Conservation (phyloP, 371 early-diverging fungal genomes). For the Gilbertella persicaria region DNA sequence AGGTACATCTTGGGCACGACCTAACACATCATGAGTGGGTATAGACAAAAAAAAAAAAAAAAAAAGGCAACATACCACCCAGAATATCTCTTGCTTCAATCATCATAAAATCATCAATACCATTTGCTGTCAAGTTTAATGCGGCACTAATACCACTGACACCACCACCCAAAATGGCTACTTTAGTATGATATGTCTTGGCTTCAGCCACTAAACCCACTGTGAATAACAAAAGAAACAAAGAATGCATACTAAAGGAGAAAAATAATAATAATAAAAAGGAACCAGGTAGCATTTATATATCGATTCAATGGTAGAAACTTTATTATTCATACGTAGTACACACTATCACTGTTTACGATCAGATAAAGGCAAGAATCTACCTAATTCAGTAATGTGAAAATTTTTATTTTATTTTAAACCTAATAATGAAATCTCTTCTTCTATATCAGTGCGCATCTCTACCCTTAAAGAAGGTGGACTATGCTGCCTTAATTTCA, state of each 20-base stretch:
- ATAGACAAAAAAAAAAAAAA: no score
- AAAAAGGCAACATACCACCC: slow-evolving; percentile 28
- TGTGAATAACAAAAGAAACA: no score
- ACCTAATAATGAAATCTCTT: slow-evolving; percentile 12
- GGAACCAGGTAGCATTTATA: no score
- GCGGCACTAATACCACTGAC: slow-evolving; percentile 52
- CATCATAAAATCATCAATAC: slow-evolving; percentile 46
- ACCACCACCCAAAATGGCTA: slow-evolving; percentile 54
- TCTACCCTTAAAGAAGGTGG: slow-evolving; percentile 56
- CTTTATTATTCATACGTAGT: no score
- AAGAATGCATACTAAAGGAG: no score
- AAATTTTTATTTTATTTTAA: slow-evolving; percentile 11
- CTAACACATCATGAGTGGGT: no score
- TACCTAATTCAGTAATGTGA: background rate
- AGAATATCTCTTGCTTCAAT: slow-evolving; percentile 44
- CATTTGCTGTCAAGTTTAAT: slow-evolving; percentile 35
- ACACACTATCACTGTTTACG: no score
- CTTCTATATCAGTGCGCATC: slow-evolving; percentile 30
- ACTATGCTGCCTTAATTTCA: slow-evolving; percentile 78
- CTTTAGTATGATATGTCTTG: slow-evolving; percentile 31
- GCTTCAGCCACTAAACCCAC: slow-evolving; percentile 15
- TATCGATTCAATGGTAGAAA: no score
- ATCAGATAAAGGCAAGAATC: background rate
- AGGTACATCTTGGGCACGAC: slow-evolving; percentile 41
- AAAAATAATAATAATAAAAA: no score